Percentiles rank a stretch among this genome's conserved stretches.
Conservation (phyloP, 352 stramenopile genomes). For the Pythium apleroticum region DNA sequence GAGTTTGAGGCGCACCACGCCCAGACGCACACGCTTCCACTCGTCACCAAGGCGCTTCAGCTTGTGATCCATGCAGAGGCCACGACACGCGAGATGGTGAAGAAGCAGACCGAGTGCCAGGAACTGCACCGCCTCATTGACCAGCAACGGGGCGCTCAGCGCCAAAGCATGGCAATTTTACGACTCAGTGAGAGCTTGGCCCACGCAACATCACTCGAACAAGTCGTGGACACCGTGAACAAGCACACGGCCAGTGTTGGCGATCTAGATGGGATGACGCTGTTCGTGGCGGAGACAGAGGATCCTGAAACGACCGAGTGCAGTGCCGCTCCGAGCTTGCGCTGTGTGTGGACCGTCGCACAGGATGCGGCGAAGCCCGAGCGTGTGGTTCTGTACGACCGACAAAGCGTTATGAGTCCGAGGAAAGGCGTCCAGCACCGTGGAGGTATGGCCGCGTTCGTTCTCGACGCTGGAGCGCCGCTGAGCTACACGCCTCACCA, state of each 20-base stretch:
- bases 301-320: background rate
- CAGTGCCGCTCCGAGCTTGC: background rate
- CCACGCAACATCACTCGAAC: background rate
- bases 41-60: conserved; percentile 2
- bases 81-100: background rate
- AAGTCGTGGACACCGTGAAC: background rate
- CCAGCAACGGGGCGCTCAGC: background rate
- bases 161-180: background rate
- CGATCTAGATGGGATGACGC: background rate
- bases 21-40: background rate
- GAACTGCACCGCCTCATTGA: background rate
- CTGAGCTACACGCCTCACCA: conserved; percentile 19
- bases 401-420: background rate
- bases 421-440: background rate
- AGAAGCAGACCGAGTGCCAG: background rate
- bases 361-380: background rate
- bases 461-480: conserved; percentile 9
- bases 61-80: background rate
- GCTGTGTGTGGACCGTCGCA: conserved; percentile 10
- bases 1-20: background rate
- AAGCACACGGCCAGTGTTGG: background rate
- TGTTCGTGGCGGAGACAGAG: conserved; percentile 9
- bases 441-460: conserved; percentile 15
- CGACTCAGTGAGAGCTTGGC: background rate
- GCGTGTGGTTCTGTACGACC: conserved; percentile 10